Base-by-base conservation (phyloP, 108 stramenopile genomes). In the Nitzschia inconspicua region DNA sequence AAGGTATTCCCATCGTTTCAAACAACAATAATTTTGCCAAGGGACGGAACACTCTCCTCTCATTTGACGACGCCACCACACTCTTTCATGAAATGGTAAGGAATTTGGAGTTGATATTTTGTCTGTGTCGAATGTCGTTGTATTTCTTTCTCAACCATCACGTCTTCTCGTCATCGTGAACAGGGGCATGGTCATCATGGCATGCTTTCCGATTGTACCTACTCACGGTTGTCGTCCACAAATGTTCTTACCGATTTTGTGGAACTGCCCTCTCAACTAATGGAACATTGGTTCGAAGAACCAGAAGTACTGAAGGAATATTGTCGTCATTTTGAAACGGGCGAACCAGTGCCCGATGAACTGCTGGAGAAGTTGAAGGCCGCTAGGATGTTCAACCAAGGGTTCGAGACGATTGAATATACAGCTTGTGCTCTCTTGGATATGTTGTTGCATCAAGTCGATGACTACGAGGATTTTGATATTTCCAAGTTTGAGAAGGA, bases 11-110 rank as follows among this genome's bases (percentile, higher is more conserved):
- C 2, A 79, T 89, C 42, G 84, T 89, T 16, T 64, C 57, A 20
- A 89, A 89, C 66, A 89, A 89, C 69, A 89, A 89, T 66, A 89
- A 89, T 46, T 84, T 89, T 70, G 74, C 80, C 47, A 83, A 83
- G 54, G 81, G 79, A n/a, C 20, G 34, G 4, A 44, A 54, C 27
- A 86, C 88, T 0, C 44, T 89, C 4, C 56, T 89, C 13, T 78
- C 76, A 14, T 86, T 77, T 63, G 83, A 82, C 57, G 82, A 86
- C 50, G 77, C 74, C 5, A 47, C 59, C 3, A 81, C 79, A 4
- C 57, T 84, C 0, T 81, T 84, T 55, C 83, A 84, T 54, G 83
- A 52, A 52, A 52, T 52, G 51, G 48, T 49, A 49, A 24, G 48
- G n/a, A n/a, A n/a, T 49, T 78, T 31, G 11, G 24, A 27, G 13